phyloP scores from a whole-genome alignment of 352 stramenopile genomes.

The Phytophthora cactorum region DNA sequence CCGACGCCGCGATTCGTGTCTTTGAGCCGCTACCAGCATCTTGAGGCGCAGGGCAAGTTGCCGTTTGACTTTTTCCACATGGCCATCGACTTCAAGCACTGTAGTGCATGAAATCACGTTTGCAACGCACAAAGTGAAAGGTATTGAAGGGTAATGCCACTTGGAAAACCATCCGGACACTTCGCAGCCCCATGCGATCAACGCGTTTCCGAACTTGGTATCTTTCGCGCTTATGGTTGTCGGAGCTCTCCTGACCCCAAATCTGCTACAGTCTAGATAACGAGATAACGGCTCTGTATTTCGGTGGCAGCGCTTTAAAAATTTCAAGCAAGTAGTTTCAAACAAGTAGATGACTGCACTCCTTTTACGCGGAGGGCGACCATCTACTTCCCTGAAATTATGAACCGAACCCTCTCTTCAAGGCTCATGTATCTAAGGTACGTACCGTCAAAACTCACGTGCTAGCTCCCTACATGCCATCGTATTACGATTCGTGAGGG shows the following conservation, averaged over 20 bases:
- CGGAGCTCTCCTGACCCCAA: not conserved
- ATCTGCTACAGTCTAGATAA: not conserved
- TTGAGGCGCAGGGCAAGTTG: conserved; percentile 7
- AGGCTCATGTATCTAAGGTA: no score
- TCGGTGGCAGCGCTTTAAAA: no score
- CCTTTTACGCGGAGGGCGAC: not conserved
- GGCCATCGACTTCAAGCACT: not conserved
- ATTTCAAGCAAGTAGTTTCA: no score
- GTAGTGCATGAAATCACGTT: not conserved
- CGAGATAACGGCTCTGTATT: not conserved
- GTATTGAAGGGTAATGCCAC: not conserved
- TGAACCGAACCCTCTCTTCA: no score
- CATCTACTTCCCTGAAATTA: no score
- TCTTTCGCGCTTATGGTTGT: not conserved
- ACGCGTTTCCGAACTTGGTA: not conserved
- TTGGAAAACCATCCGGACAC: not conserved
- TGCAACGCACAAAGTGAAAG: conserved; percentile 3
- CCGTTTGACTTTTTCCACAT: not conserved
- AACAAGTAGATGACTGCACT: no score
- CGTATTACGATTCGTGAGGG: no score
- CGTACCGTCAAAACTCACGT: not conserved
- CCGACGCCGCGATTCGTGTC: conserved; percentile 12
- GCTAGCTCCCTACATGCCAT: not conserved
- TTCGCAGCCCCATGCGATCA: not conserved
- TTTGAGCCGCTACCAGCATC: conserved; percentile 1